Evolutionary conservation across 192 early-diverging fungal species (phyloP), one percentile per base, ranked within the genome.

Genomic region (Blastocladiella britannica): DNA sequence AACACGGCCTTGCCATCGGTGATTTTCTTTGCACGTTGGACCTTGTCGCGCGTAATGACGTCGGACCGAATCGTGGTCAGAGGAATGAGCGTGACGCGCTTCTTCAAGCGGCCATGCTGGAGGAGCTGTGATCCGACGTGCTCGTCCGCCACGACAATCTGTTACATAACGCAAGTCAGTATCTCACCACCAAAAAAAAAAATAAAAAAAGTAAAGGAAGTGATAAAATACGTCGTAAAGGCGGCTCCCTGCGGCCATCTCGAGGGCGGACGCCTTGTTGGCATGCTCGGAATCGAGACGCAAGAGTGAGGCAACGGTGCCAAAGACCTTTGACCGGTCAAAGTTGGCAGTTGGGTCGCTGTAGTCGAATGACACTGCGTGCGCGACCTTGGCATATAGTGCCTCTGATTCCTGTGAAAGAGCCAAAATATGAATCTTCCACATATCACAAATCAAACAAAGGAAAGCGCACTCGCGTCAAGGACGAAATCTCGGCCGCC

Each of bases 81-180:
- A 20, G 93, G 95, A 52, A 97, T 90, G 20, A 97, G 77, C 2
- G 92, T 97, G 15, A 87, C 81, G 0, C 91, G 75, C 26, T 79
- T 81, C 26, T 72, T 70, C 7, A 99, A 67, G 56, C 71, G 72
- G 26, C 91, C 91, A 20, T 78, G 72, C 55, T 88, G 71, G 15
- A 97, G 64, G 30, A 99, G 67, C 65, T 88, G 81, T 0, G 82
- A 68, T 7, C 83, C 91, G 1, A 89, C 76, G 3, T 71, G 70
- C 61, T 99, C 93, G 57, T 83, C 78, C 18, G 87, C 80, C 0
- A 99, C 89, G n/a, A 99, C 87, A 22, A 97, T 74, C 81, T 87
- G 52, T 15, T 9, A 7, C n/a, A 24, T 8, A 20, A 18, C 12
- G 29, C 52, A 8, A 12, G 52, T 28, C 18, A 8, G 4, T 43